Conservation (phyloP, 805 yeast genomes). For the Saccharomycopsis sp. region DNA sequence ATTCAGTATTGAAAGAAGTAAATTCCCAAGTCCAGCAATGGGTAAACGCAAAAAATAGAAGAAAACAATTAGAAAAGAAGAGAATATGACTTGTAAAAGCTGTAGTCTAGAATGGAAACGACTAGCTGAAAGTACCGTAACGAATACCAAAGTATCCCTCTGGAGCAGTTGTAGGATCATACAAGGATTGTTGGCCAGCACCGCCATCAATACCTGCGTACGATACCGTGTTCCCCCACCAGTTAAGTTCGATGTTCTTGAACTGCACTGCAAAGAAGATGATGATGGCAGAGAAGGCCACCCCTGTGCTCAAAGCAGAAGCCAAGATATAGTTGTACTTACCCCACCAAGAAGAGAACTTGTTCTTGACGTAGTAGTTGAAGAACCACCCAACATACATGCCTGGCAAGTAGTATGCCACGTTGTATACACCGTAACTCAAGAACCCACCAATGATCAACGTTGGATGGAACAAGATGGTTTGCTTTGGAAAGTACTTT, state of each 20-base stretch:
- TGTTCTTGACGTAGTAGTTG: constrained; percentile 41
- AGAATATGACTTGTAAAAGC: neutral
- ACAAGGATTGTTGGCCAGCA: constrained; percentile 23
- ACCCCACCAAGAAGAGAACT: constrained; percentile 47
- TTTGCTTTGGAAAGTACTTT: constrained; percentile 24
- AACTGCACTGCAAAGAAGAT: constrained; percentile 43
- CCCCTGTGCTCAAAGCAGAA: constrained; percentile 52
- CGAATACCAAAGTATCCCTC: constrained; percentile 32
- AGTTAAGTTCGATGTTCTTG: constrained; percentile 33
- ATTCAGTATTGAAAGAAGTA: too few relatives aligned
- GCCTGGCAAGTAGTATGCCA: constrained; percentile 30
- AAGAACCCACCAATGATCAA: constrained; percentile 43
- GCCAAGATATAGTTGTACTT: constrained; percentile 43
- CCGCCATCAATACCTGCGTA: constrained; percentile 33
- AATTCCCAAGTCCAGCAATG: too few relatives aligned
- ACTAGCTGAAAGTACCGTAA: constrained; percentile 8
- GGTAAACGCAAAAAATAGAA: neutral
- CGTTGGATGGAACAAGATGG: constrained; percentile 40
- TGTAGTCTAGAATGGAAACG: neutral
- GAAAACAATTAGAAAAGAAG: neutral
- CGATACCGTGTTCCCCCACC: constrained; percentile 59
- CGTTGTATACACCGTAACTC: constrained; percentile 43
- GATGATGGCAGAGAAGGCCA: constrained; percentile 49
- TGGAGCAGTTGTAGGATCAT: constrained; percentile 24
- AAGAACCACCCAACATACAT: constrained; percentile 31